A percentile compares a stretch with the other conserved stretches of the same genome.
Conservation (phyloP, 495 filamentous ascomycete genomes). For the Parmelia sp. region DNA sequence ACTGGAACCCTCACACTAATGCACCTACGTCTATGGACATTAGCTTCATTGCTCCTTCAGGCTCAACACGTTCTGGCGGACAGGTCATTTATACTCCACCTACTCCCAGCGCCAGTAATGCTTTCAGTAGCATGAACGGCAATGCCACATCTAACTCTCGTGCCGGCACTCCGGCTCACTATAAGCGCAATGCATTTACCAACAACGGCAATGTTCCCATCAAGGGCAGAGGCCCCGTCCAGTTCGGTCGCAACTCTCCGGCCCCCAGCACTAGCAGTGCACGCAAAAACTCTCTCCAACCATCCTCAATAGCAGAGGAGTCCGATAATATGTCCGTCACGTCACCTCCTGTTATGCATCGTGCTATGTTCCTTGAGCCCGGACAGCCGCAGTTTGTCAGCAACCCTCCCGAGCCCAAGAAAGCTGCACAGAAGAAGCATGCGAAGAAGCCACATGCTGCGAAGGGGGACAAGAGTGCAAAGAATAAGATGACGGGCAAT, state of each 20-base stretch:
- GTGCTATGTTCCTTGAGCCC: constrained; percentile 16
- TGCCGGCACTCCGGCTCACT: not conserved
- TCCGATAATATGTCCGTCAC: constrained; percentile 3
- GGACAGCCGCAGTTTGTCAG: constrained; percentile 20
- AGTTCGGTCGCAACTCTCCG: not conserved
- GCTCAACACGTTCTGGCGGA: not conserved
- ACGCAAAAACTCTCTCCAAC: not conserved
- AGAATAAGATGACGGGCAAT: not conserved
- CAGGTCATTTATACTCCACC: not conserved
- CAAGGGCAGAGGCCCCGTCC: not conserved
- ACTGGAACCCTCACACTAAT: not conserved
- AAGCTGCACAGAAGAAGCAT: not conserved
- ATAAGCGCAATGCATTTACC: not conserved
- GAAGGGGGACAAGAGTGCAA: not conserved
- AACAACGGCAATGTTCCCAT: not conserved
- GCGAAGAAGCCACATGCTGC: not conserved
- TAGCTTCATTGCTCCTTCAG: constrained; percentile 7
- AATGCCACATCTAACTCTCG: not conserved
- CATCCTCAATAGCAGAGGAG: not conserved
- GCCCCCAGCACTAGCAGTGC: not conserved
- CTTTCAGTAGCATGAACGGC: not conserved
- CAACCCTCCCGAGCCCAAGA: constrained; percentile 6
- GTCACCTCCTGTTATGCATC: constrained; percentile 12
- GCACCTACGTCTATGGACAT: constrained; percentile 3
- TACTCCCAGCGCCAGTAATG: not conserved